Percentiles rank a stretch among this genome's conserved stretches.
phyloP scores from a whole-genome alignment of 176 grass and related monocot species.

The Cenchrus purpureus region DNA sequence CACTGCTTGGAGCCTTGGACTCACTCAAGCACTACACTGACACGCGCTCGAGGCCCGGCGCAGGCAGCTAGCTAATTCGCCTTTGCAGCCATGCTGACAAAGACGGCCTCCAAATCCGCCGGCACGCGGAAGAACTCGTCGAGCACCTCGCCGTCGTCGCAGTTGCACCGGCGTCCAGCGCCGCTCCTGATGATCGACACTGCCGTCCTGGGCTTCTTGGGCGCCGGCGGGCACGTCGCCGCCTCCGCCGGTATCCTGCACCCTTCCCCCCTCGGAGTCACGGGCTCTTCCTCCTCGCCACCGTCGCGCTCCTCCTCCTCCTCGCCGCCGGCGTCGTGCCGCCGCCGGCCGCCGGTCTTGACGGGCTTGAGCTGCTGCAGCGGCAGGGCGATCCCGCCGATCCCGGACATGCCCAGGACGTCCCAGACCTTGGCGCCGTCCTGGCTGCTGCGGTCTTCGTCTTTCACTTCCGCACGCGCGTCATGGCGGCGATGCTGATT shows the following conservation, averaged over 20 bases:
- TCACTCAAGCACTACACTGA: constrained; percentile 12
- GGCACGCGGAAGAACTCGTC: constrained; percentile 68
- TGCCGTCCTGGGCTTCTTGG: constrained; percentile 53
- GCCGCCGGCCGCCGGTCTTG: constrained; percentile 37
- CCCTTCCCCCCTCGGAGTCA: constrained; percentile 46
- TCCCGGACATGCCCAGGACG: background rate
- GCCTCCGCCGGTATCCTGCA: constrained; percentile 43
- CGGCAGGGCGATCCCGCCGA: constrained; percentile 19
- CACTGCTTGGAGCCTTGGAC: background rate
- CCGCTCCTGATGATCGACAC: constrained; percentile 20
- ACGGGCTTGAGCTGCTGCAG: constrained; percentile 35
- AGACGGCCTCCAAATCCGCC: constrained; percentile 51
- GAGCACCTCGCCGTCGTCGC: constrained; percentile 37
- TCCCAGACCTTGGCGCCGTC: background rate
- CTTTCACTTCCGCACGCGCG: background rate
- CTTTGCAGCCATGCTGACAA: constrained; percentile 39
- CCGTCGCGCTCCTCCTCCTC: background rate
- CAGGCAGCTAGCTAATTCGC: constrained; percentile 19
- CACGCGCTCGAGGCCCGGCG: too few species aligned
- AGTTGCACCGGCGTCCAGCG: constrained; percentile 39
- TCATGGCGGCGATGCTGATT: constrained; percentile 4
- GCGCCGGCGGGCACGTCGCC: constrained; percentile 54
- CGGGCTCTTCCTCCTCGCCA: background rate
- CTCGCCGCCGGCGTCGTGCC: background rate
- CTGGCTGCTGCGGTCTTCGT: background rate